Evolutionary conservation across 2,329 filamentous ascomycete species (phyloP).

Genomic region (Fusarium neocosmosporiellum): DNA sequence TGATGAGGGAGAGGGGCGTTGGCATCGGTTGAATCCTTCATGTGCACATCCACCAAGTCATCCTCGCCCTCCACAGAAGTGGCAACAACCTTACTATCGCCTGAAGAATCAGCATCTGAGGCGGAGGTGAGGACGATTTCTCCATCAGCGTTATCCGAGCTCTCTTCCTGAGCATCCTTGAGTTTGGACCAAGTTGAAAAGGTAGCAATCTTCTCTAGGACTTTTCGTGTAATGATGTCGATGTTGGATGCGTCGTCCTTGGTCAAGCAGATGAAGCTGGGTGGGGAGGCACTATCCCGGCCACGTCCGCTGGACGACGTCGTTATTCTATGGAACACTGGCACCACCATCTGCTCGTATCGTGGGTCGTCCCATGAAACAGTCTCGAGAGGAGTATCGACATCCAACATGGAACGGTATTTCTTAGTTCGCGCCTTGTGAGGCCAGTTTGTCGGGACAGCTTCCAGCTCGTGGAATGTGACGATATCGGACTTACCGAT

Average conservation of each 20-base stretch:
- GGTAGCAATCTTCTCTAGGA: constrained; percentile 79
- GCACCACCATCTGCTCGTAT: constrained; percentile 75
- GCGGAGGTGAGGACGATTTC: constrained; percentile 76
- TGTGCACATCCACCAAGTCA: constrained; percentile 88
- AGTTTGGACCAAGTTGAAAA: constrained; percentile 79
- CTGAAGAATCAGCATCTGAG: constrained; percentile 73
- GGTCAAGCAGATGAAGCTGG: constrained; percentile 80
- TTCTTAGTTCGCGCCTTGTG: constrained; percentile 60
- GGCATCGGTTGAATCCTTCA: constrained; percentile 71
- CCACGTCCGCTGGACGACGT: constrained; percentile 45
- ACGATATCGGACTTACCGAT: constrained; percentile 75
- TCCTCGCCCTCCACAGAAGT: constrained; percentile 89
- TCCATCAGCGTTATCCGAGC: constrained; percentile 69
- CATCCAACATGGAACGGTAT: constrained; percentile 63
- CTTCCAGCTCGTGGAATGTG: constrained; percentile 81
- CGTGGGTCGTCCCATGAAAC: constrained; percentile 69
- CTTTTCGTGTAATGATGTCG: constrained; percentile 81
- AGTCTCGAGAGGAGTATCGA: constrained; percentile 52
- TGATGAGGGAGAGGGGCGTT: constrained; percentile 26
- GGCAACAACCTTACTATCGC: constrained; percentile 77
- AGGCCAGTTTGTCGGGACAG: constrained; percentile 81
- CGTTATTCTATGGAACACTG: constrained; percentile 72
- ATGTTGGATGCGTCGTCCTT: constrained; percentile 75
- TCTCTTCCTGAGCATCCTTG: constrained; percentile 59
- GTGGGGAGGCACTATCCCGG: constrained; percentile 54